Conservation (phyloP, 2,329 filamentous ascomycete genomes). For the Aspergillus thermomutatus region DNA sequence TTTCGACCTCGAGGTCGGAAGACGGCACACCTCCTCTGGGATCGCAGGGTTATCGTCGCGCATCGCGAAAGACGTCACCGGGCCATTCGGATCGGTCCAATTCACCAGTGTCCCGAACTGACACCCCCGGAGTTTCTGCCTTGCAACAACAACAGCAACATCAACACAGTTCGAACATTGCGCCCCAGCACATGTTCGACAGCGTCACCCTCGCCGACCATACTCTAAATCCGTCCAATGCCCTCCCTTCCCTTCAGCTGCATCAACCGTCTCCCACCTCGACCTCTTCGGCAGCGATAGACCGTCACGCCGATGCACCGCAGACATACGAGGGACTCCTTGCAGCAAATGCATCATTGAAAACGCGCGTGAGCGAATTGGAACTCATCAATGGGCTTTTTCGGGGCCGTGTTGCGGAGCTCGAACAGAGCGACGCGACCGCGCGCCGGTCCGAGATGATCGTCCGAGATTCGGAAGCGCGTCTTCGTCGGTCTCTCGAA, state of each 20-base stretch:
- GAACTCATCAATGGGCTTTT: constrained; percentile 91
- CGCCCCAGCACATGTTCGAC: constrained; percentile 76
- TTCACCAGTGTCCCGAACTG: constrained; percentile 75
- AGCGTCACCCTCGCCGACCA: constrained; percentile 65
- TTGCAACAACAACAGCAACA: constrained; percentile 46
- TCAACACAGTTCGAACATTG: constrained; percentile 64
- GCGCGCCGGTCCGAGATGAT: constrained; percentile 59
- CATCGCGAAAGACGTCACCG: constrained; percentile 69
- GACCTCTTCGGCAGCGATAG: constrained; percentile 52
- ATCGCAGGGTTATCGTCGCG: constrained; percentile 58
- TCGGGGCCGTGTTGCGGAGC: constrained; percentile 67
- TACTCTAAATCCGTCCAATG: constrained; percentile 58
- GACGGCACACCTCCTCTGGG: constrained; percentile 55
- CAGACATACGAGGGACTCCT: constrained; percentile 78
- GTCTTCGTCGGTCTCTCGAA: constrained; percentile 63
- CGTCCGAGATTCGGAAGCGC: constrained; percentile 52
- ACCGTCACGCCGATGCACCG: constrained; percentile 65
- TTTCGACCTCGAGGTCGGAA: constrained; percentile 56
- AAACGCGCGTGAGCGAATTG: constrained; percentile 90
- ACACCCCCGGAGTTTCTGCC: constrained; percentile 64
- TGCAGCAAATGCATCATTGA: constrained; percentile 79
- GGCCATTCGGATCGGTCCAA: constrained; percentile 71
- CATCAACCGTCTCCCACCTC: constrained; percentile 59
- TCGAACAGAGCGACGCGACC: constrained; percentile 72
- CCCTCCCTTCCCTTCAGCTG: constrained; percentile 49